Conservation (phyloP, 2,329 filamentous ascomycete species). For the Colletotrichum lupini region DNA sequence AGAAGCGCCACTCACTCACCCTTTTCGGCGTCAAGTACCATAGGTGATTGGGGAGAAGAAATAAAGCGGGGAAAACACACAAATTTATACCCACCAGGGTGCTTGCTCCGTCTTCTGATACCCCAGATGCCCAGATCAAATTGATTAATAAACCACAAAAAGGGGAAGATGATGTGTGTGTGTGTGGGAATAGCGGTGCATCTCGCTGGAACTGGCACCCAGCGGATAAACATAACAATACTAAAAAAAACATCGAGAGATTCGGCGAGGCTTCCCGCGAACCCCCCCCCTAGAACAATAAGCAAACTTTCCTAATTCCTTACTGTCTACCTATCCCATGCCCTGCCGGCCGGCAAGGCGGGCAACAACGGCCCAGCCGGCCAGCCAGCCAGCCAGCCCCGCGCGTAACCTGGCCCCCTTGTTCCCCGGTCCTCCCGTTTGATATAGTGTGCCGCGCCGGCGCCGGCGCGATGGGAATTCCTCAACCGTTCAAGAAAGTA, state of each 20-base stretch:
- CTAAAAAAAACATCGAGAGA: background rate
- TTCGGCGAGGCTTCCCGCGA: background rate
- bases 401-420: too few species aligned
- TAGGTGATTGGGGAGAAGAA: background rate
- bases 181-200: background rate
- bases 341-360: background rate
- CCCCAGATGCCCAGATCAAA: background rate
- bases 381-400: too few species aligned
- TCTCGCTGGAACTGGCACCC: background rate
- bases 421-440: too few species aligned
- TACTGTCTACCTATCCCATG: background rate
- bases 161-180: background rate
- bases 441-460: too few species aligned
- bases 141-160: background rate
- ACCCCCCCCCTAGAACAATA: too few species aligned
- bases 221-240: background rate
- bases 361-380: too few species aligned
- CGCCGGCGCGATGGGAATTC: too few species aligned
- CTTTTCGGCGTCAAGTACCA: background rate
- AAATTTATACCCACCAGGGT: background rate
- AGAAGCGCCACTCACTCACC: too few species aligned
- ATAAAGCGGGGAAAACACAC: background rate
- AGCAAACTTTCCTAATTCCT: background rate
- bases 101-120: background rate
- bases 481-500: too few species aligned